Evolutionary conservation across 371 early-diverging fungal species (phyloP).

Genomic region (Mucor racemosus): DNA sequence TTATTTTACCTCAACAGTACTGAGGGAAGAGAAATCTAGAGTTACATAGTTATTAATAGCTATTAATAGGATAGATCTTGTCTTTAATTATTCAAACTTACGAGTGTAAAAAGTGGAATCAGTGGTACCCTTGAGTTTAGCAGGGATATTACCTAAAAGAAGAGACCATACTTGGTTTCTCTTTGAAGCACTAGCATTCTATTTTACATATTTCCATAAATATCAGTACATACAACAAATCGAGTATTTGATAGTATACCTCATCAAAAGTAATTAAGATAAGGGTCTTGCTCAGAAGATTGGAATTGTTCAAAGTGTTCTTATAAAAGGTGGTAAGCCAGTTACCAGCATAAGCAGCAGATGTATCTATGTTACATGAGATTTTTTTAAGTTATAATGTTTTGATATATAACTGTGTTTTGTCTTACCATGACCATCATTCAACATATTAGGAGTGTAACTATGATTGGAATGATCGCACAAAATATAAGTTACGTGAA

Average conservation of each 20-base stretch:
- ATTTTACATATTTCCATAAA: too few species aligned
- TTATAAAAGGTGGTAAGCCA: slow-evolving; percentile 35
- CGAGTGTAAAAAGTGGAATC: slow-evolving; percentile 63
- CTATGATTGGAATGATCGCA: slow-evolving; percentile 13
- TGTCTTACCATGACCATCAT: slow-evolving; percentile 36
- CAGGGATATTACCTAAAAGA: slow-evolving; percentile 35
- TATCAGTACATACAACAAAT: too few species aligned
- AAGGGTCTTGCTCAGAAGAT: slow-evolving; percentile 28
- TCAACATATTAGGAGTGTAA: slow-evolving; percentile 38
- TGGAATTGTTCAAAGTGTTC: slow-evolving; percentile 32
- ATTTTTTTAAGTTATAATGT: neutral
- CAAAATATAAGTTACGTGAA: neutral
- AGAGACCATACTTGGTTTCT: slow-evolving; percentile 43
- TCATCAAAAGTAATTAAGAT: slow-evolving; percentile 42
- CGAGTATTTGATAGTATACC: slow-evolving; percentile 1
- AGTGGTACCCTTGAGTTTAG: slow-evolving; percentile 39
- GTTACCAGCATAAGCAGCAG: slow-evolving; percentile 35
- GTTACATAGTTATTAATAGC: neutral
- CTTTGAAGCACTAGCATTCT: slow-evolving; percentile 15
- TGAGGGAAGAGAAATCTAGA: slow-evolving; percentile 53
- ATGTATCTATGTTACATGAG: slow-evolving; percentile 24
- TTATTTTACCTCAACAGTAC: slow-evolving; percentile 52
- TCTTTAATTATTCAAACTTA: slow-evolving; percentile 12
- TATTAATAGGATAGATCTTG: too few species aligned
- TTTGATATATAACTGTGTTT: neutral